Percentiles rank a stretch among this genome's conserved stretches.
phyloP scores from a whole-genome alignment of 1,139 yeast species.

The Saccharomycopsis hybrid region DNA sequence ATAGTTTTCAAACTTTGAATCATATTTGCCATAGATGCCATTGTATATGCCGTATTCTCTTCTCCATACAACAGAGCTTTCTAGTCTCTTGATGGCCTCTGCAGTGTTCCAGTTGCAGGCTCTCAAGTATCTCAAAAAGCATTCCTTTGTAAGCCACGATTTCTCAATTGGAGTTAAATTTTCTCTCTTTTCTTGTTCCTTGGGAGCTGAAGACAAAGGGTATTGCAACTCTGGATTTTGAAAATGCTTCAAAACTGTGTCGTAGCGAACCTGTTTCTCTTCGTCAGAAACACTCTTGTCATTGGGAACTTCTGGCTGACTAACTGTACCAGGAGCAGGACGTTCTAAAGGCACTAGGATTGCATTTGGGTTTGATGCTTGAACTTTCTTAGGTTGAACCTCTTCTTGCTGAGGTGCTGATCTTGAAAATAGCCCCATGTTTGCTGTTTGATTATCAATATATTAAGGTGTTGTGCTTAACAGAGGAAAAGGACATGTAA shows the following conservation, averaged over 20 bases:
- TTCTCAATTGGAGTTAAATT: constrained; percentile 56
- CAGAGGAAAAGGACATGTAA: too few species aligned
- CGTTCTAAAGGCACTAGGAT: constrained; percentile 12
- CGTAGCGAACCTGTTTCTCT: constrained; percentile 54
- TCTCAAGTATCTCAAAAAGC: constrained; percentile 76
- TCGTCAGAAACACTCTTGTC: constrained; percentile 22
- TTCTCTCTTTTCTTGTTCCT: constrained; percentile 25
- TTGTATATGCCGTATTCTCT: constrained; percentile 80
- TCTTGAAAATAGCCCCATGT: neutral
- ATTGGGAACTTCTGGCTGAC: constrained; percentile 21
- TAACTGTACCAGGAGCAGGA: constrained; percentile 18
- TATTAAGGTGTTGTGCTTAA: too few species aligned
- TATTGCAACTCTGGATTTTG: constrained; percentile 36
- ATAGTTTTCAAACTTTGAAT: constrained; percentile 20
- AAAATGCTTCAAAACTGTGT: constrained; percentile 53
- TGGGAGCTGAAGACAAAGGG: constrained; percentile 29
- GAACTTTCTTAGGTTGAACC: neutral
- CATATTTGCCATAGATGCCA: constrained; percentile 33
- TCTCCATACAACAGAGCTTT: constrained; percentile 81
- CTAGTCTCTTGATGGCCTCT: constrained; percentile 67
- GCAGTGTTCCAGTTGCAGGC: constrained; percentile 84
- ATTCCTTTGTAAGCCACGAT: constrained; percentile 89
- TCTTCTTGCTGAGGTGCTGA: neutral
- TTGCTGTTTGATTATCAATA: neutral
- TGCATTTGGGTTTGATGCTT: too few species aligned